Evolutionary conservation across 2,329 filamentous ascomycete genomes (phyloP), one percentile per base, ranked within the genome.

Genomic region (Juglanconis juglandina): DNA sequence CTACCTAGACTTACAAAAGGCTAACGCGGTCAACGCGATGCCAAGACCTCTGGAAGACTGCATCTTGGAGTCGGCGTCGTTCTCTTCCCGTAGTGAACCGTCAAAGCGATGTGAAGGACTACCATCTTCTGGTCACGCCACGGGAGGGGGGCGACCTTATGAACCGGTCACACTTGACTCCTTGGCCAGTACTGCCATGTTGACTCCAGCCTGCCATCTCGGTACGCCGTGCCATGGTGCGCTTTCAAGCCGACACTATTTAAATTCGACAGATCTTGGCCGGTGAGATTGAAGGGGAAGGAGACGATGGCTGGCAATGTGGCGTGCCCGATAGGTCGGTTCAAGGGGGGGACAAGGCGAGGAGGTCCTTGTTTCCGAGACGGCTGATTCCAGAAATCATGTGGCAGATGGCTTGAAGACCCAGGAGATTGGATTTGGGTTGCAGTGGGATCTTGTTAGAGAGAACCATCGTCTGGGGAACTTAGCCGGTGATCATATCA

Each of bases 21-120:
- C 44, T n/a, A 54, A 44, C 54, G 50, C 55, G 50, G 50, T 51
- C 42, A 58, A 51, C 50, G 54, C 59, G 35, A 53, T 46, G 50
- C 59, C 55, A 41, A 61, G 37, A 51, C 49, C 46, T 39, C 41
- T 42, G 24, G 52, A 54, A 34, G 52, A 41, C 8, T 53, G 49
- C 59, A 61, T 61, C 50, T 14, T 54, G 49, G 2, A 35, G 54
- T 14, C 35, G 49, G 37, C 32, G 49, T 53, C 54, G 13, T 48
- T 49, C 35, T 24, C 30, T 53, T 41, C 24, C 42, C 30, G 41
- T 53, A 32, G 39, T 52, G 42, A 8, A 33, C 32, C 37, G 4
- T 54, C 32, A 50, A 37, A 24, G 42, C 30, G 41, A n/a, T 58
- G 30, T 14, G 11, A 13, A 44, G 8, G 14, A 7, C 10, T 1